Percentiles rank a stretch among this genome's conserved stretches.
These are phyloP conservation scores for Ministeria vibrans DNA, from an alignment of 78 protist genomes.

Conservation along the genomic window DNA sequence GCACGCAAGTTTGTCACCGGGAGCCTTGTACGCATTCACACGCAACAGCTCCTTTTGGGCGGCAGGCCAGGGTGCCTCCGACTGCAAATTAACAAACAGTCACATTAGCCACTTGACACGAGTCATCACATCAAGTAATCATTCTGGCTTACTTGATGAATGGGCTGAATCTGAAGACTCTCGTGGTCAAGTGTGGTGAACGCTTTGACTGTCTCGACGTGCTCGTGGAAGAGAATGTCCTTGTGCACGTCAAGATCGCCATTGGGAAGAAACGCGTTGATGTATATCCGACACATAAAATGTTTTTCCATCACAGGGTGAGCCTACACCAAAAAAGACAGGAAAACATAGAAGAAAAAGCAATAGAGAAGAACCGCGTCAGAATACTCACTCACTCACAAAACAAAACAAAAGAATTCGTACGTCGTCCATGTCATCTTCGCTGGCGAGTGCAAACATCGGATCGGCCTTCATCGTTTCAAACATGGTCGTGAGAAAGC, in stretches of 20 bases:
- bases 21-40: conserved; percentile 12
- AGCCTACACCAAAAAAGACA: too few relatives aligned
- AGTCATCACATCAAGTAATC: too few relatives aligned
- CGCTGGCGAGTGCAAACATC: not conserved
- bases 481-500: not conserved
- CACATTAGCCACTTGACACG: too few relatives aligned
- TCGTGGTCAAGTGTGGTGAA: not conserved
- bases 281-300: not conserved
- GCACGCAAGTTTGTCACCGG: conserved; percentile 35
- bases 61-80: conserved; percentile 7
- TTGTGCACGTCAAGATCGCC: not conserved
- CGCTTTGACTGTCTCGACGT: not conserved
- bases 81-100: not conserved
- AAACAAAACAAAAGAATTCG: too few relatives aligned
- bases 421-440: not conserved
- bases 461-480: not conserved
- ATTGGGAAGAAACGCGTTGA: not conserved
- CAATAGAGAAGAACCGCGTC: too few relatives aligned
- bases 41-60: not conserved
- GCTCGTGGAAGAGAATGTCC: not conserved
- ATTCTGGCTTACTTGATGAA: too few relatives aligned
- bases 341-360: too few relatives aligned
- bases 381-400: too few relatives aligned
- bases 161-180: not conserved
- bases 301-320: not conserved